These are phyloP conservation scores for Hypoxylon intermedium DNA, from an alignment of 495 filamentous ascomycete genomes.

Conservation along the genomic window DNA sequence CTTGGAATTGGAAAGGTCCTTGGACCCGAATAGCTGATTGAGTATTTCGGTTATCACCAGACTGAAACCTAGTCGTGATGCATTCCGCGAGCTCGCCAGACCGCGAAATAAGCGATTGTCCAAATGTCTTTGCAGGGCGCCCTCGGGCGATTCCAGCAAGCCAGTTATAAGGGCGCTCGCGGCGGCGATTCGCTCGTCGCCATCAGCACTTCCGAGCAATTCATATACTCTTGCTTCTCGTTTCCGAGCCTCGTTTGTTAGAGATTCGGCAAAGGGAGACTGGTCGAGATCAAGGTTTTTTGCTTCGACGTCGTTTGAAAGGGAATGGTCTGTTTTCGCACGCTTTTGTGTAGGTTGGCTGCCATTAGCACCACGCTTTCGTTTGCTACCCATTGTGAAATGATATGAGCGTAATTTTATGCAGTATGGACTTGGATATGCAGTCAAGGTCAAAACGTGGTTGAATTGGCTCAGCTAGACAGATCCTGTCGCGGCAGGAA, in stretches of 20 bases:
- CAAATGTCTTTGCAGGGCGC: constrained; percentile 59
- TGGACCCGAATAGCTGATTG: constrained; percentile 62
- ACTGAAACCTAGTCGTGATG: constrained; percentile 88
- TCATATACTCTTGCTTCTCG: constrained; percentile 61
- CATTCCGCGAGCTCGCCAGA: constrained; percentile 88
- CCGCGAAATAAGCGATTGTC: constrained; percentile 79
- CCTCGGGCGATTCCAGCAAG: constrained; percentile 52
- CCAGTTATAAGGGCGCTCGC: constrained; percentile 58
- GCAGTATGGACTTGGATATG: too few species aligned
- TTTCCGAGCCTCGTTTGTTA: constrained; percentile 50
- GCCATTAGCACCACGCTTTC: constrained; percentile 51
- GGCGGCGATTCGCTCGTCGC: constrained; percentile 56
- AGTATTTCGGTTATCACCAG: constrained; percentile 86
- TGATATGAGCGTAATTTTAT: too few species aligned
- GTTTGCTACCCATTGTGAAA: constrained; percentile 48
- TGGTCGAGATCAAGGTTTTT: constrained; percentile 47
- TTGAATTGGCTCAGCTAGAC: too few species aligned
- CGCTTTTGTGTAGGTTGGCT: constrained; percentile 51
- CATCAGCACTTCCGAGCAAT: constrained; percentile 58
- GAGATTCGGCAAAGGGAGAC: constrained; percentile 53
- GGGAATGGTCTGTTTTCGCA: constrained; percentile 46
- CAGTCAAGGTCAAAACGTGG: too few species aligned
- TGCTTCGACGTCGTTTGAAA: constrained; percentile 39
- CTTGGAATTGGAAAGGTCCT: constrained; percentile 49
- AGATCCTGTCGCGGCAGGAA: too few species aligned